A percentile compares a stretch with the other conserved stretches of the same genome.
Evolutionary conservation across 2,329 filamentous ascomycete species (phyloP).

Genomic region (Fusarium ramigenum): DNA sequence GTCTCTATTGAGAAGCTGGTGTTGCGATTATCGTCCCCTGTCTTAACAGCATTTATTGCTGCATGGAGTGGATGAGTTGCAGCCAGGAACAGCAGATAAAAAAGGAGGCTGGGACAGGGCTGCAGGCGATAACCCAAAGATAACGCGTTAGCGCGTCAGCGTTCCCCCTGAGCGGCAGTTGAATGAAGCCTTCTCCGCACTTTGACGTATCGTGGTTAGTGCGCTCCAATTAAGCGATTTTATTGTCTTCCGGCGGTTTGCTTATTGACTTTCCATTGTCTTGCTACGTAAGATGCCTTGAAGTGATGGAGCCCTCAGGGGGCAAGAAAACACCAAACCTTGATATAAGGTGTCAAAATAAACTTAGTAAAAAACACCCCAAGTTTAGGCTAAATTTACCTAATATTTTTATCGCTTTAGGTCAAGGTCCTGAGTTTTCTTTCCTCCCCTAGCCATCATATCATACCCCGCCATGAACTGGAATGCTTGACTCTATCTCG

Average conservation of each 20-base stretch:
- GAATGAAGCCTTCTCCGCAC: background rate
- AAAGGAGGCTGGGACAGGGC: slow-evolving; percentile 46
- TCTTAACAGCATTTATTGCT: slow-evolving; percentile 47
- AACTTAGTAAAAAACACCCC: too few species aligned
- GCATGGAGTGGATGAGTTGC: slow-evolving; percentile 39
- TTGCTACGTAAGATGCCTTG: background rate
- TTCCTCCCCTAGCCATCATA: background rate
- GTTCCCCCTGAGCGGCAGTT: slow-evolving; percentile 20
- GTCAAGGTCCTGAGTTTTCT: too few species aligned
- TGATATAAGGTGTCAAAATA: too few species aligned
- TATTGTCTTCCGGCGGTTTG: background rate
- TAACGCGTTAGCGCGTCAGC: background rate
- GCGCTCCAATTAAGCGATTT: background rate
- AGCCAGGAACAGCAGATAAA: slow-evolving; percentile 21
- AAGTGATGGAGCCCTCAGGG: background rate
- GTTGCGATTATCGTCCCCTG: background rate
- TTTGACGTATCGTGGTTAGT: background rate
- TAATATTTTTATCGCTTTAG: too few species aligned
- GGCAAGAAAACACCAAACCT: too few species aligned
- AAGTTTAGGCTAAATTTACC: too few species aligned
- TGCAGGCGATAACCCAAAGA: slow-evolving; percentile 26
- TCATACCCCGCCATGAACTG: slow-evolving; percentile 22
- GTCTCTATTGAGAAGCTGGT: background rate
- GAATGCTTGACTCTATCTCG: background rate
- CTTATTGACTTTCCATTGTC: background rate